phyloP scores from a whole-genome alignment of 2,329 filamentous ascomycete genomes.

The Pseudocercospora macadamiae region DNA sequence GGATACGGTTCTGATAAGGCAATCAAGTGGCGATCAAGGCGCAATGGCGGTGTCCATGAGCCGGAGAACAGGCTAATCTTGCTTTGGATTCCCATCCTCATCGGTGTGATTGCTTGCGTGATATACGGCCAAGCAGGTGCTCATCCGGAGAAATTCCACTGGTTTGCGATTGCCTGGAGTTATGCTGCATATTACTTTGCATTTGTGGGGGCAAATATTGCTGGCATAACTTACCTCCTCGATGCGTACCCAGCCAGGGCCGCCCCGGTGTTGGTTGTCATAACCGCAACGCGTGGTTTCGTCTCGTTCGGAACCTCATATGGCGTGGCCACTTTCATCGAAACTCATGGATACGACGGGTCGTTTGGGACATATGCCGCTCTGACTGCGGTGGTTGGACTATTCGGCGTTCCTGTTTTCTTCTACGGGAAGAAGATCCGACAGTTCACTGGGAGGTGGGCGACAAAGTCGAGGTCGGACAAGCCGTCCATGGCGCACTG shows the following conservation, averaged over 20 bases:
- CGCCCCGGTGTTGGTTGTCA: conserved; percentile 49
- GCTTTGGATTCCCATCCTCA: conserved; percentile 42
- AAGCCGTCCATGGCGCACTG: conserved; percentile 26
- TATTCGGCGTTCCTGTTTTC: conserved; percentile 37
- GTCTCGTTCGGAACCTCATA: conserved; percentile 50
- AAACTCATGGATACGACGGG: conserved; percentile 38
- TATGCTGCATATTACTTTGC: conserved; percentile 37
- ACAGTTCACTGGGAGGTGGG: conserved; percentile 36
- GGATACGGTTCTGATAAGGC: conserved; percentile 45
- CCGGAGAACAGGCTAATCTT: conserved; percentile 45
- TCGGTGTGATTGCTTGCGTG: conserved; percentile 44
- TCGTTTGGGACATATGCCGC: conserved; percentile 39
- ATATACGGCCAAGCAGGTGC: conserved; percentile 41
- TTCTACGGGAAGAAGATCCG: conserved; percentile 39
- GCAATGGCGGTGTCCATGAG: conserved; percentile 47
- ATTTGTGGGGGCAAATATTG: conserved; percentile 50
- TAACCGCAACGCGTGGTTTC: conserved; percentile 51
- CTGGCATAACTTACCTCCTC: conserved; percentile 49
- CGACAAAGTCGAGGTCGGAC: conserved; percentile 24
- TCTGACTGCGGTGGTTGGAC: conserved; percentile 36
- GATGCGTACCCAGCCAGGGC: conserved; percentile 50
- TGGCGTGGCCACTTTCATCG: conserved; percentile 41
- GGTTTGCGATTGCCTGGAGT: conserved; percentile 30
- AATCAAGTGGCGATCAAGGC: conserved; percentile 41
- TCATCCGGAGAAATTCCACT: conserved; percentile 29